A percentile compares a stretch with the other conserved stretches of the same genome.
Conservation (phyloP, 768 basidiomycete genomes). For the Lyophyllum semitale region DNA sequence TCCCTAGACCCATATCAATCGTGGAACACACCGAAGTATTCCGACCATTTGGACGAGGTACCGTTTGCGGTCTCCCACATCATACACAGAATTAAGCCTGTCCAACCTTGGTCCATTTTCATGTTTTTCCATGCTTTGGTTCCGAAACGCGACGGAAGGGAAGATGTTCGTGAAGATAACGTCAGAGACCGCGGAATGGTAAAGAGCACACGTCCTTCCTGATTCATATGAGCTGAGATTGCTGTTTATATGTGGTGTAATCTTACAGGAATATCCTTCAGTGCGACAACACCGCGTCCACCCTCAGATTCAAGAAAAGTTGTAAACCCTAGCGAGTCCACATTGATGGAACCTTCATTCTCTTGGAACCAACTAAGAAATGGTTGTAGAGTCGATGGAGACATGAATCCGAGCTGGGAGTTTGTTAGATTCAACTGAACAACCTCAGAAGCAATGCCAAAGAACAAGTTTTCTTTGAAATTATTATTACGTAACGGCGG, state of each 20-base stretch:
- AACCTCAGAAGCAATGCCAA: not conserved
- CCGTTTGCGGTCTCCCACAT: slow-evolving; percentile 89
- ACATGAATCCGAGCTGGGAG: not conserved
- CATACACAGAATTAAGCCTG: slow-evolving; percentile 87
- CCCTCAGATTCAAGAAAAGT: slow-evolving; percentile 50
- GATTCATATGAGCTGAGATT: slow-evolving; percentile 4
- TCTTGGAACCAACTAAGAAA: slow-evolving; percentile 55
- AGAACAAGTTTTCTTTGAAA: not conserved
- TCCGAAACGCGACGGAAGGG: slow-evolving; percentile 62
- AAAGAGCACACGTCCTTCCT: slow-evolving; percentile 82
- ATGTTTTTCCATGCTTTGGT: slow-evolving; percentile 61
- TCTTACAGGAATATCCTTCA: slow-evolving; percentile 70
- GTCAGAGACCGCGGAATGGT: slow-evolving; percentile 77
- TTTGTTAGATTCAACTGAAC: not conserved
- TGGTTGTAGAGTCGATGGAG: not conserved
- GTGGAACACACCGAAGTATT: slow-evolving; percentile 63
- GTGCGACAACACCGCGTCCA: slow-evolving; percentile 76
- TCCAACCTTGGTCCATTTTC: slow-evolving; percentile 75
- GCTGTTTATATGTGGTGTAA: not conserved
- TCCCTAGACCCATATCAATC: not conserved
- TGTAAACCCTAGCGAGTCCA: slow-evolving; percentile 42
- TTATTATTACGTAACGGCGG: not conserved
- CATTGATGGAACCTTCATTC: slow-evolving; percentile 53
- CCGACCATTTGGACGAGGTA: slow-evolving; percentile 61
- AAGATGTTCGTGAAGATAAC: slow-evolving; percentile 77